Percentiles rank a stretch among this genome's conserved stretches.
These are phyloP conservation scores for Ensete glaucum DNA, from an alignment of 176 grass and related monocot genomes.

Conservation along the genomic window DNA sequence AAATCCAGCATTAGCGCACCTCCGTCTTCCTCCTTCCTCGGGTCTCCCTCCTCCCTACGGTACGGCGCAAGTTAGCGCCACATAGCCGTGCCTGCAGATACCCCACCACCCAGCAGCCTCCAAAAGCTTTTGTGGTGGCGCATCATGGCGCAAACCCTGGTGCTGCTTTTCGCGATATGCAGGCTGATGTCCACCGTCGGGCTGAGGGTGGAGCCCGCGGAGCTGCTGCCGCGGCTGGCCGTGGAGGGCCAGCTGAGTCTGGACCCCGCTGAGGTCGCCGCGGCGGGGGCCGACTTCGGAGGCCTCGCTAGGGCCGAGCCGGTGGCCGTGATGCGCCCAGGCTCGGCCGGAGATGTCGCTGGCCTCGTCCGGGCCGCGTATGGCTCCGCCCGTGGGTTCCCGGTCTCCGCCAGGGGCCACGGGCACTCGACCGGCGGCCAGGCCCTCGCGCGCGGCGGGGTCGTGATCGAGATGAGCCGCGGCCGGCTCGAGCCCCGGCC, in stretches of 20 bases:
- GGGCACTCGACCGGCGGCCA: slow-evolving; percentile 87
- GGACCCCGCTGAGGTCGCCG: slow-evolving; percentile 36
- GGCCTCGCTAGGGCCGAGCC: slow-evolving; percentile 29
- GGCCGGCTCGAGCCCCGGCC: slow-evolving; percentile 16
- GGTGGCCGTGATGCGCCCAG: slow-evolving; percentile 52
- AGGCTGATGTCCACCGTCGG: slow-evolving; percentile 66
- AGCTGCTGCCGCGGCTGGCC: slow-evolving; percentile 32
- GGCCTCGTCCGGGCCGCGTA: slow-evolving; percentile 40
- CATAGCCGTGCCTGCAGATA: neutral
- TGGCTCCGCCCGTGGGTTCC: slow-evolving; percentile 28
- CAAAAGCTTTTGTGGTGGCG: neutral
- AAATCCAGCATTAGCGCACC: too few relatives aligned
- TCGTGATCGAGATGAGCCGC: slow-evolving; percentile 73
- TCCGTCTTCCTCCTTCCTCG: neutral
- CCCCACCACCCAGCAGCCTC: neutral
- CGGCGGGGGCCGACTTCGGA: slow-evolving; percentile 56
- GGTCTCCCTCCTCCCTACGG: slow-evolving; percentile 13
- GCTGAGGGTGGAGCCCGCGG: slow-evolving; percentile 30
- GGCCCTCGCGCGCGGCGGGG: slow-evolving; percentile 51
- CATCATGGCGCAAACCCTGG: slow-evolving; percentile 22
- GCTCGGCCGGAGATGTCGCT: slow-evolving; percentile 38
- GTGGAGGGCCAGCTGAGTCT: slow-evolving; percentile 28
- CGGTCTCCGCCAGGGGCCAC: slow-evolving; percentile 64
- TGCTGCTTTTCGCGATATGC: slow-evolving; percentile 43
- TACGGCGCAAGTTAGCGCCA: slow-evolving; percentile 28